Percentiles rank a stretch among this genome's conserved stretches.
These are phyloP conservation scores for Kalmusia sp. DNA, from an alignment of 2,329 filamentous ascomycete species.

Conservation along the genomic window DNA sequence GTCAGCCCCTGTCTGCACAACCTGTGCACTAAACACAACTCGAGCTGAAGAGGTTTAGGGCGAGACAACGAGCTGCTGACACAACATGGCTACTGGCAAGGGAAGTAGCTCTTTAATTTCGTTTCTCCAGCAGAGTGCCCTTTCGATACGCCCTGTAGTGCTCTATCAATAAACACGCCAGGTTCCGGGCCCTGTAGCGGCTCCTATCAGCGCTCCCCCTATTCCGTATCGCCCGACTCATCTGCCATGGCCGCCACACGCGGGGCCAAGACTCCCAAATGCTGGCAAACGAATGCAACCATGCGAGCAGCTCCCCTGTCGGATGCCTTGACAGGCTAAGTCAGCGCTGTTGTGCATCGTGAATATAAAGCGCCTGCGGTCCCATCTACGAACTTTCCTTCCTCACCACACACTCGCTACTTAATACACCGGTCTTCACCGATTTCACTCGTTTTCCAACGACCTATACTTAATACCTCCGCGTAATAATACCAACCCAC, in stretches of 20 bases:
- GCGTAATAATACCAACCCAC: slow-evolving; percentile 40
- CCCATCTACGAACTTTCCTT: slow-evolving; percentile 23
- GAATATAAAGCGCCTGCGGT: slow-evolving; percentile 46
- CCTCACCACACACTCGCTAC: slow-evolving; percentile 47
- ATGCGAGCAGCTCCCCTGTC: slow-evolving; percentile 32
- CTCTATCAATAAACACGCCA: slow-evolving; percentile 42
- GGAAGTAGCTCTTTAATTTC: slow-evolving; percentile 42
- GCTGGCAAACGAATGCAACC: slow-evolving; percentile 35
- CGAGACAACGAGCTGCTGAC: slow-evolving; percentile 33
- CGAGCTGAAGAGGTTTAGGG: slow-evolving; percentile 22
- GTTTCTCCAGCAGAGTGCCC: slow-evolving; percentile 29
- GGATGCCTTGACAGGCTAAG: slow-evolving; percentile 24
- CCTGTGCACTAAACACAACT: slow-evolving; percentile 19
- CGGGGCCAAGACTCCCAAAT: slow-evolving; percentile 30
- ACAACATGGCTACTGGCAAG: slow-evolving; percentile 37
- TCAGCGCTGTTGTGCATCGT: slow-evolving; percentile 31
- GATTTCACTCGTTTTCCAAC: slow-evolving; percentile 50
- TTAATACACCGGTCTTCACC: slow-evolving; percentile 47
- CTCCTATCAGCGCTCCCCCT: slow-evolving; percentile 36
- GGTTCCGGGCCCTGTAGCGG: slow-evolving; percentile 27
- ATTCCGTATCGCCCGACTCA: slow-evolving; percentile 37
- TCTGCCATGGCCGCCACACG: slow-evolving; percentile 31
- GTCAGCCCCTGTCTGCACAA: slow-evolving; percentile 18
- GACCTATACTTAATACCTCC: slow-evolving; percentile 43
- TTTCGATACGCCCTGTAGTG: slow-evolving; percentile 26